Conservation (phyloP, 2,329 filamentous ascomycete species). For the Alternaria consortialis region DNA sequence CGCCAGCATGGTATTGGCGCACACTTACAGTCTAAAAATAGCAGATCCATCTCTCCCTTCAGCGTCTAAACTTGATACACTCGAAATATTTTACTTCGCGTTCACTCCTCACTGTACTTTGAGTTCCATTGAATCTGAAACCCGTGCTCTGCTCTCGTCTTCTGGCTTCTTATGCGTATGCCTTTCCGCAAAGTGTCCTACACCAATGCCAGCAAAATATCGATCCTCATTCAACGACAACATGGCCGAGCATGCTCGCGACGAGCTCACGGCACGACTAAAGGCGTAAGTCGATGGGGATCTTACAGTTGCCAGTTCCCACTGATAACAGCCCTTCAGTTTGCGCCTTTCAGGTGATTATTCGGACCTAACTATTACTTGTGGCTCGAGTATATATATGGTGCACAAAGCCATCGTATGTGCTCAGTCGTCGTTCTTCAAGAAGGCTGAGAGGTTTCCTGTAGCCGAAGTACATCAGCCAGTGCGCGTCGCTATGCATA, state of each 20-base stretch:
- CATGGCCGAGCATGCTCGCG: neutral
- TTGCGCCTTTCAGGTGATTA: slow-evolving; percentile 17
- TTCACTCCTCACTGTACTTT: too few species aligned
- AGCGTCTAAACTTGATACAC: too few species aligned
- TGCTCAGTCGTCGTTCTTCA: neutral
- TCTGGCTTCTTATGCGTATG: too few species aligned
- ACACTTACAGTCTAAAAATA: too few species aligned
- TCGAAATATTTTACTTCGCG: too few species aligned
- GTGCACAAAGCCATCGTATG: slow-evolving; percentile 24
- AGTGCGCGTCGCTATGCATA: too few species aligned
- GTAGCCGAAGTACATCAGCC: neutral
- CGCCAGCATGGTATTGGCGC: too few species aligned
- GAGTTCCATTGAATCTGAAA: too few species aligned
- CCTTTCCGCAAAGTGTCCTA: too few species aligned
- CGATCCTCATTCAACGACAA: neutral
- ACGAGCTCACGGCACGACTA: neutral
- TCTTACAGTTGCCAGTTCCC: neutral
- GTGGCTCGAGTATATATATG: slow-evolving; percentile 17
- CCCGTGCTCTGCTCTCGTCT: too few species aligned
- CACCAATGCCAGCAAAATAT: neutral
- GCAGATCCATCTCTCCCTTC: too few species aligned
- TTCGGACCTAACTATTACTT: slow-evolving; percentile 29
- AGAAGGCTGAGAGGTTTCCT: neutral
- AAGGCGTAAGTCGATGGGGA: neutral
- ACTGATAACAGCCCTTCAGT: neutral